Base-by-base conservation (phyloP, 345 rosid genomes). In the Eucalyptus dawsonii region DNA sequence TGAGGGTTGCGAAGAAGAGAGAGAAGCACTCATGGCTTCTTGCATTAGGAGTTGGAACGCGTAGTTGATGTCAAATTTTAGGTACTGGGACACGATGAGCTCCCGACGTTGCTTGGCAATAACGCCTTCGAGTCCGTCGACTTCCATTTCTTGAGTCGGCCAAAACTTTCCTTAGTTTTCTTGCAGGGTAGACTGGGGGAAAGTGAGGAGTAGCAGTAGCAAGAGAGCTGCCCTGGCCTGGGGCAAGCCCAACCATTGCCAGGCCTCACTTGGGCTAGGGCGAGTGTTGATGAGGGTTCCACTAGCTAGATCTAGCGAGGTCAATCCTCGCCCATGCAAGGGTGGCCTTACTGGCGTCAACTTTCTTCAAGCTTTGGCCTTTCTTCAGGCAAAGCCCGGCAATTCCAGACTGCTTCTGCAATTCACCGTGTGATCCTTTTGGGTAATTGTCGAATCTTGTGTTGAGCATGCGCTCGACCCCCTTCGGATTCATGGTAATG, bases 241-340 rank as follows among this genome's bases (percentile, higher is more conserved):
- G 29, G 65, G 65, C n/a, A 27, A 58, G 65, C 7, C 65, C 7
- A 0, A 25, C 65, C n/a, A 19, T 56, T 12, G 15, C 67, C 0
- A 4, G 15, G 67, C 15, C 67, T 19, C 31, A 62, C 69, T n/a
- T 13, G 16, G 31, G 69, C 69, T 7, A 29, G n/a, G 69, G 34
- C 3, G 2, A 29, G 69, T 1, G 2, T 62, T 1, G 5, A 4
- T 5, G 69, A 62, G 34, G 34, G 69, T n/a, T 14, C n/a, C 15
- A 0, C 69, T 27, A 27, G 8, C 8, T 4, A 60, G 15, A 60
- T 60, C 0, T 60, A 7, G 16, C 1, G 0, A 60, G 34, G 31
- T 4, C 4, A 27, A 12, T n/a, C 69, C 31, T 29, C 0, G 69
- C 34, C 17, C 34, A 62, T 2, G 3, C 34, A 7, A 62, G 31